phyloP scores from a whole-genome alignment of 2,329 filamentous ascomycete genomes.

The Talaromyces verruculosus region DNA sequence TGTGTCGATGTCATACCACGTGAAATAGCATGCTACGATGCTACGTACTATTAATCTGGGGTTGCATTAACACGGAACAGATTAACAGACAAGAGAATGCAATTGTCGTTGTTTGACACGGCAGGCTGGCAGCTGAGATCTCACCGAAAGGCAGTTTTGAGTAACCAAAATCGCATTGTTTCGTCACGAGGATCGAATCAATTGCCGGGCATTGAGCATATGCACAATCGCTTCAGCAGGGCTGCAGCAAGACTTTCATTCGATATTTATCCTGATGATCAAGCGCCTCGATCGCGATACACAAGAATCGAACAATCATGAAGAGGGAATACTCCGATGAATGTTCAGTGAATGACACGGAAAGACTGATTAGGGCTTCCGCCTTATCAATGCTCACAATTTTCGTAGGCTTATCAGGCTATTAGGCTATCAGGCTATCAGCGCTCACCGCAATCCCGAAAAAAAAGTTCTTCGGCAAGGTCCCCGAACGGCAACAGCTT shows the following conservation, averaged over 20 bases:
- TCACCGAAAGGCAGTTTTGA: slow-evolving; percentile 9
- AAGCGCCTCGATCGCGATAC: too few species aligned
- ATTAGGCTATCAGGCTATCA: not conserved
- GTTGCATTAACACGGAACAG: not conserved
- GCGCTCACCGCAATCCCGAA: slow-evolving; percentile 13
- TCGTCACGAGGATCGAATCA: not conserved
- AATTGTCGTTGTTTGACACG: not conserved
- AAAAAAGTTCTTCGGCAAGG: not conserved
- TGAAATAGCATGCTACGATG: not conserved
- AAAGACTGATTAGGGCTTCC: not conserved
- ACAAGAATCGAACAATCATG: not conserved
- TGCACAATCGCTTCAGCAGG: not conserved
- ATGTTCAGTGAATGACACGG: not conserved
- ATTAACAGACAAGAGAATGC: not conserved
- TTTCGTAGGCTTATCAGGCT: too few species aligned
- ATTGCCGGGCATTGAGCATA: not conserved
- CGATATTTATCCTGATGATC: not conserved
- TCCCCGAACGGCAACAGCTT: slow-evolving; percentile 7
- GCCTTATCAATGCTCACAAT: not conserved
- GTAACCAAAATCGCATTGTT: not conserved
- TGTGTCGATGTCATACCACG: not conserved
- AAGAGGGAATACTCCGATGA: not conserved
- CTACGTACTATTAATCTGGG: not conserved
- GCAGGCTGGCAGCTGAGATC: not conserved
- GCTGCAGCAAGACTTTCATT: not conserved